These are phyloP conservation scores for Fonsecaea multimorphosa DNA, from an alignment of 2,329 filamentous ascomycete genomes.

Conservation along the genomic window DNA sequence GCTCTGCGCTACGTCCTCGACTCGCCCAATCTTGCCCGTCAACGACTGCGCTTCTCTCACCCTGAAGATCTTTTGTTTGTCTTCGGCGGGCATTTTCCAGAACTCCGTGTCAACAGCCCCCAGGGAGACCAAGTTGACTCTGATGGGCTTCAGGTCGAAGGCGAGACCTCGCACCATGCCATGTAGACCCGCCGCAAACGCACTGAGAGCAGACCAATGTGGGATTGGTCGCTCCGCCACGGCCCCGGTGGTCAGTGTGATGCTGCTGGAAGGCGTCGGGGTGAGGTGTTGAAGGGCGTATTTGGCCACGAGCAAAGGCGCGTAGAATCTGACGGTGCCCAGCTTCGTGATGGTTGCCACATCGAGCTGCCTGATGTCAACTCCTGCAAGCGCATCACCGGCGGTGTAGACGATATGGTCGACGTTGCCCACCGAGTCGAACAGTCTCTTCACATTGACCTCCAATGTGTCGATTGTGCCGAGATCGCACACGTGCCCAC, in stretches of 20 bases:
- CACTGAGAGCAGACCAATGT: conserved; percentile 44
- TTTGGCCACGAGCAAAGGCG: conserved; percentile 49
- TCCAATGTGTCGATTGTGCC: conserved; percentile 51
- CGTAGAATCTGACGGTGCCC: conserved; percentile 47
- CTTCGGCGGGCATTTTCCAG: conserved; percentile 42
- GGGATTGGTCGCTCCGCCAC: conserved; percentile 46
- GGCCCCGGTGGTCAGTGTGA: conserved; percentile 52
- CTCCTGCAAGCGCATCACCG: conserved; percentile 46
- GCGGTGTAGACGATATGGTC: conserved; percentile 62
- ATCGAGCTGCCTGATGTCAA: conserved; percentile 41
- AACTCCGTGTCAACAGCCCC: conserved; percentile 53
- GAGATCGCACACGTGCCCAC: conserved; percentile 54
- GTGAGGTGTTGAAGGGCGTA: conserved; percentile 30
- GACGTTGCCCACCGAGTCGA: conserved; percentile 43
- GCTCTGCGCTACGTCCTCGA: conserved; percentile 52
- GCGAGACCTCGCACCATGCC: conserved; percentile 48
- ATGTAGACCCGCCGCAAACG: conserved; percentile 41
- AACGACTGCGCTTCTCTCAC: conserved; percentile 38
- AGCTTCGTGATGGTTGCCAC: conserved; percentile 35
- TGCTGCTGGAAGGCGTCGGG: conserved; percentile 44
- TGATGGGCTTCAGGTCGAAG: conserved; percentile 51
- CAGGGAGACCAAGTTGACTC: conserved; percentile 52
- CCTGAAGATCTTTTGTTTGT: conserved; percentile 17
- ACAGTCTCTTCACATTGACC: conserved; percentile 49
- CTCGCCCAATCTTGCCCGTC: conserved; percentile 41